Base-by-base conservation (phyloP, 805 yeast species). In the Schwanniomyces occidentalis region DNA sequence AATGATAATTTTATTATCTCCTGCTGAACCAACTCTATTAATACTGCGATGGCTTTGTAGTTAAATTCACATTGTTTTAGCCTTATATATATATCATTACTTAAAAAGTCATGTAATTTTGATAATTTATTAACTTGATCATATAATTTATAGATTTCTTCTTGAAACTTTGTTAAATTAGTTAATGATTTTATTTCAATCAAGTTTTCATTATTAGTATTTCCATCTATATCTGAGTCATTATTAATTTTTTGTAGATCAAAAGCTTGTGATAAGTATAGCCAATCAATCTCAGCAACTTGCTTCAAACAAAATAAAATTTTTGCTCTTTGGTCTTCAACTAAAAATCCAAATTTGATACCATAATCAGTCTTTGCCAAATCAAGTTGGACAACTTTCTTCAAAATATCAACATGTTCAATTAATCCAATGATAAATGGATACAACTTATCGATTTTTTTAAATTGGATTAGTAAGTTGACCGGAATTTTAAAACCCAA, bases 401-500 rank as follows among this genome's bases (percentile, higher is more conserved):
- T 52, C 33, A 80, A 61, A 1, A 69, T 57, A 6, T 54, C 51
- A 3, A 82, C 33, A 6, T 77, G 69, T 38, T 84, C 90, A 4
- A 58, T 52, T 6, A 87, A 41, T 7, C 71, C 62, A 4, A 71
- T 58, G 0, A 85, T 82, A 42, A 71, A 70, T 0, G 90, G 87
- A 32, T 78, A 72, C 0, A 83, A 48, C 19, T 67, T 60, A 36
- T 74, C 65, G 2, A 80, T 64, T 19, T 67, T 71, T 27, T 76
- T 67, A 1, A 86, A 67, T 17, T 64, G 68, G 2, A 72, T 48
- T 9, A 63, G 42, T 2, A 84, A 40, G 4, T 66, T 47, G 16
- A 73, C 73, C 0, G 95, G 91, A 0, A 87, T 57, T 6, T 71
- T 74, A 48, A 69, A 76, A 0, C 76, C 80, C 41, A 79, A 54